Conservation (phyloP, 768 basidiomycete species). For the Strobilomyces dryophilus region DNA sequence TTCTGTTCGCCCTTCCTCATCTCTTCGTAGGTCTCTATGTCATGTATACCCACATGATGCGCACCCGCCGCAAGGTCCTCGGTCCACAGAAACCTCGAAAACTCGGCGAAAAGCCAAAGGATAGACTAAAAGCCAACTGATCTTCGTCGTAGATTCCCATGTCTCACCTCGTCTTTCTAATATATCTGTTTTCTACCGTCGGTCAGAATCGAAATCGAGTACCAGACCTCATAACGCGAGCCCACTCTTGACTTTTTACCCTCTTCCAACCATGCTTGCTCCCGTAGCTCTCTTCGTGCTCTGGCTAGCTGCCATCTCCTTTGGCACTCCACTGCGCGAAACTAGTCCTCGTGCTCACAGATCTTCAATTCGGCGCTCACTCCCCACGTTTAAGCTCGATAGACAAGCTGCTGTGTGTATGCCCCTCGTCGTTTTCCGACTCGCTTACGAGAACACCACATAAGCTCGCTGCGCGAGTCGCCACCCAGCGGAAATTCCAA, state of each 20-base stretch:
- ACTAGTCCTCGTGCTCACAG: not conserved
- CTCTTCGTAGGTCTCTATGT: constrained; percentile 41
- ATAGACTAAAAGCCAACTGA: constrained; percentile 21
- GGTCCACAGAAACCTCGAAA: constrained; percentile 33
- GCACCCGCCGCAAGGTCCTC: constrained; percentile 51
- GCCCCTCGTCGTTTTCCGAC: not conserved
- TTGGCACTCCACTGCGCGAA: constrained; percentile 13
- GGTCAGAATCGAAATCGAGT: constrained; percentile 10
- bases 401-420: constrained; percentile 10
- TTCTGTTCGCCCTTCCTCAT: not conserved
- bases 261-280: constrained; percentile 11
- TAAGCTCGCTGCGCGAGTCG: constrained; percentile 18
- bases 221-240: constrained; percentile 5
- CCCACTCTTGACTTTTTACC: too few relatives aligned
- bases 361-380: not conserved
- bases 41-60: constrained; percentile 59
- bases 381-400: not conserved
- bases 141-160: not conserved
- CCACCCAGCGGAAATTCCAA: constrained; percentile 14
- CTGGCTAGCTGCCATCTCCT: not conserved
- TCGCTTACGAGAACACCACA: not conserved
- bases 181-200: constrained; percentile 8
- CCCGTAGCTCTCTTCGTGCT: constrained; percentile 3
- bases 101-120: constrained; percentile 29
- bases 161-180: constrained; percentile 14